Percentiles rank a stretch among this genome's conserved stretches.
Conservation (phyloP, 2,329 filamentous ascomycete species). For the Myriosclerotinia scirpicola region DNA sequence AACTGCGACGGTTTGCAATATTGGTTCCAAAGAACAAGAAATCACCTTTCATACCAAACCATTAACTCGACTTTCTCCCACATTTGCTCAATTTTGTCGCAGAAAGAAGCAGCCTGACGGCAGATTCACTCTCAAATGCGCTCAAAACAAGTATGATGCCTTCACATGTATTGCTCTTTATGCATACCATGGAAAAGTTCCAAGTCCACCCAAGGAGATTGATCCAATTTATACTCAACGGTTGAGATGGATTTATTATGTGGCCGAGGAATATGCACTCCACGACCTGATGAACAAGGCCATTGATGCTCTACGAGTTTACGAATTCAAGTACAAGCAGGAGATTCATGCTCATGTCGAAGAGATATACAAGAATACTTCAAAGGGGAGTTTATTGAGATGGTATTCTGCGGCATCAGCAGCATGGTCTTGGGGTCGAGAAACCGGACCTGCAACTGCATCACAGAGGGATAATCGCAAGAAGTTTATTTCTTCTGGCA, state of each 20-base stretch:
- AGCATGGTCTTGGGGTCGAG: constrained; percentile 18
- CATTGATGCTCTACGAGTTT: constrained; percentile 5
- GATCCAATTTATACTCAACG: background rate
- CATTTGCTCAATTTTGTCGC: constrained; percentile 9
- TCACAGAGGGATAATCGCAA: constrained; percentile 14
- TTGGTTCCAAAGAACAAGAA: background rate
- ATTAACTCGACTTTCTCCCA: constrained; percentile 10
- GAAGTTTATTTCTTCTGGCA: constrained; percentile 4
- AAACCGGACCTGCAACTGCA: constrained; percentile 15
- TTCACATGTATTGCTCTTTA: constrained; percentile 16
- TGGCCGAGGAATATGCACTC: constrained; percentile 8
- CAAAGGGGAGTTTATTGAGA: constrained; percentile 9
- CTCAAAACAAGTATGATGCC: constrained; percentile 3
- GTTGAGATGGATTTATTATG: constrained; percentile 13
- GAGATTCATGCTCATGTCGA: background rate
- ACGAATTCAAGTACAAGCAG: constrained; percentile 4
- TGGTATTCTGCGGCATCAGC: constrained; percentile 19
- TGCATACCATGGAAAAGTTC: constrained; percentile 16
- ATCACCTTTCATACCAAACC: constrained; percentile 17
- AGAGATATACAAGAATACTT: constrained; percentile 19
- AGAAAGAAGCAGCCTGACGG: constrained; percentile 4
- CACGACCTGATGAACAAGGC: constrained; percentile 16
- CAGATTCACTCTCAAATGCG: constrained; percentile 8
- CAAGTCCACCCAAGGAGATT: background rate
- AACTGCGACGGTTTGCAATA: constrained; percentile 5